Percentiles rank a stretch among this genome's conserved stretches.
These are phyloP conservation scores for Glaciozyma martinii DNA, from an alignment of 768 basidiomycete genomes.

Conservation along the genomic window DNA sequence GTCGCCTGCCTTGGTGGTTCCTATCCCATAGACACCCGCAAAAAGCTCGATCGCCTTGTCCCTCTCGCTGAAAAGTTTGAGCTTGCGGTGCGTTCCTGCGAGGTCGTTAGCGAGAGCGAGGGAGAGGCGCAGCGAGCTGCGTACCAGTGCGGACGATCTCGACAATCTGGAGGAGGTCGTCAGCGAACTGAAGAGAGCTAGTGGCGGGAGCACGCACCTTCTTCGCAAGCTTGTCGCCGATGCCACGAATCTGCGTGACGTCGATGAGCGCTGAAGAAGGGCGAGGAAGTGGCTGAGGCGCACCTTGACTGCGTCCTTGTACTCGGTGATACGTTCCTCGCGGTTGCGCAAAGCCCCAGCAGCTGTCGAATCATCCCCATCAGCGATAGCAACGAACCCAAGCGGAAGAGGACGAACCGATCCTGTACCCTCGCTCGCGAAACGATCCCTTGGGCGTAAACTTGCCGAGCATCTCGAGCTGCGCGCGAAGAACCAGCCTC, in stretches of 20 bases:
- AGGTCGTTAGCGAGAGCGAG: not conserved
- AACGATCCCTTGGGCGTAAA: constrained; percentile 3
- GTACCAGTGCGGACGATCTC: not conserved
- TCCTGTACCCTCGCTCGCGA: constrained; percentile 3
- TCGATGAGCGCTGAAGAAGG: not conserved
- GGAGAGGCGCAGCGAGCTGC: too few species aligned
- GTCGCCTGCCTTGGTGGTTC: not conserved
- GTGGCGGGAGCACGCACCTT: not conserved
- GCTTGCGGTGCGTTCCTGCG: not conserved
- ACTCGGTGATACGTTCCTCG: not conserved
- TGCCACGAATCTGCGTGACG: too few species aligned
- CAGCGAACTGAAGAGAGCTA: not conserved
- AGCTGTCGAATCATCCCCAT: too few species aligned
- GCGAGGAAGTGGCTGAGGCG: too few species aligned
- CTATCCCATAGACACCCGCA: constrained; percentile 4
- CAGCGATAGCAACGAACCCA: too few species aligned
- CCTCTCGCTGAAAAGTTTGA: not conserved
- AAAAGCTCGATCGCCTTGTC: not conserved
- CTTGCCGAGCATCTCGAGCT: constrained; percentile 14
- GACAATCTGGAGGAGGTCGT: not conserved
- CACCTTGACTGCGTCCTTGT: too few species aligned
- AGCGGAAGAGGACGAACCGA: not conserved
- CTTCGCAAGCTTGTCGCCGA: not conserved
- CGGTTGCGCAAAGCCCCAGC: not conserved
- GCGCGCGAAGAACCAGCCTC: not conserved